Percentiles rank a stretch among this genome's conserved stretches.
Conservation (phyloP, 2,329 filamentous ascomycete genomes). For the Aspergillus tubingensis region DNA sequence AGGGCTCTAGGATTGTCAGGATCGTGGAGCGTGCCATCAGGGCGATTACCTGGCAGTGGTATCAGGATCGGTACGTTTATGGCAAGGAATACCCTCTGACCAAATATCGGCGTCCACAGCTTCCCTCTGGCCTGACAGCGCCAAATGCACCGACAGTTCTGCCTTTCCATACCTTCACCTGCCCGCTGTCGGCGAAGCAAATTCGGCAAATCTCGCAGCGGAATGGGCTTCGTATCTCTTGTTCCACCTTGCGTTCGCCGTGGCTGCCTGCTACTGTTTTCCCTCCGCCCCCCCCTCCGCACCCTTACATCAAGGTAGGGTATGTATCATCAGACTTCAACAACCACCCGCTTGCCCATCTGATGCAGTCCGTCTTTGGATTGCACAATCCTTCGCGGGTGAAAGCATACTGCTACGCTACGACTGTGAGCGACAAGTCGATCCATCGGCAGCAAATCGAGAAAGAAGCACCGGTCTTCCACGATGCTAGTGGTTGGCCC, state of each 20-base stretch:
- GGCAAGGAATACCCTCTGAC: conserved; percentile 57
- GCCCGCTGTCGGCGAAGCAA: conserved; percentile 84
- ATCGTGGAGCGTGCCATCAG: conserved; percentile 83
- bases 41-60: conserved; percentile 80
- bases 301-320: conserved; percentile 82
- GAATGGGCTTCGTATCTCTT: conserved; percentile 90
- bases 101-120: conserved; percentile 69
- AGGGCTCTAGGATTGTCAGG: conserved; percentile 81
- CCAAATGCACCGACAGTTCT: conserved; percentile 91
- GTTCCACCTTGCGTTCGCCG: conserved; percentile 78
- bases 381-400: conserved; percentile 74
- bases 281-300: conserved; percentile 79
- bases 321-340: conserved; percentile 99
- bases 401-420: conserved; percentile 92
- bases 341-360: conserved; percentile 91
- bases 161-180: conserved; percentile 97
- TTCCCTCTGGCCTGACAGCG: conserved; percentile 72
- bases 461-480: conserved; percentile 84
- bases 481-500: conserved; percentile 83
- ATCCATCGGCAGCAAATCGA: conserved; percentile 91
- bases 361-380: conserved; percentile 99
- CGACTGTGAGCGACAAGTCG: conserved; percentile 86
- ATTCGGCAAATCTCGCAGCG: conserved; percentile 93
- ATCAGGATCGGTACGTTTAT: conserved; percentile 74
- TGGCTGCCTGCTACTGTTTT: conserved; percentile 85